Evolutionary conservation across 2,329 filamentous ascomycete genomes (phyloP).

Genomic region (Endoconidiophora laricicola): DNA sequence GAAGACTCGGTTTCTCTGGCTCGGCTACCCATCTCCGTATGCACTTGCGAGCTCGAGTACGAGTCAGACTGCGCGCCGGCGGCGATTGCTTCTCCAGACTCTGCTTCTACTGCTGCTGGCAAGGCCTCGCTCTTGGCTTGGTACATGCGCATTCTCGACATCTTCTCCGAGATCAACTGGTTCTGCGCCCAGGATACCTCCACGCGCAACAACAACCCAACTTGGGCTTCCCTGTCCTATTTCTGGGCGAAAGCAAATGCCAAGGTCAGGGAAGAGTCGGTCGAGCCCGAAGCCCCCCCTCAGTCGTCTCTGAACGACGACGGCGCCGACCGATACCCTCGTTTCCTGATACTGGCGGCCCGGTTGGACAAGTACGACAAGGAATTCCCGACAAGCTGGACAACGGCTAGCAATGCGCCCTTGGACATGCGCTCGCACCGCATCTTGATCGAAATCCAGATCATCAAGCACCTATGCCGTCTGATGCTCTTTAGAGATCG

Average conservation of each 20-base stretch:
- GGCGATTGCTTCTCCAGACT: not conserved
- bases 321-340: not conserved
- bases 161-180: conserved; percentile 8
- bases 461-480: not conserved
- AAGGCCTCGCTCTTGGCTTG: not conserved
- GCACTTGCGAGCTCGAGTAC: not conserved
- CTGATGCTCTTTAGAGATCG: conserved; percentile 4
- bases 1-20: not conserved
- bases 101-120: not conserved
- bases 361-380: not conserved
- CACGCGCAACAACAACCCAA: not conserved
- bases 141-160: conserved; percentile 1
- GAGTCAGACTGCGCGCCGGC: not conserved
- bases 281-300: not conserved
- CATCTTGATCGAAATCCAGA: not conserved
- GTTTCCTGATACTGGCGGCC: not conserved
- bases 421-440: not conserved
- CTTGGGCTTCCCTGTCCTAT: no score
- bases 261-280: no score
- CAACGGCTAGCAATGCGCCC: not conserved
- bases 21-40: not conserved
- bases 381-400: not conserved
- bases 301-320: not conserved
- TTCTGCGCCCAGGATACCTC: not conserved
- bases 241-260: no score